Evolutionary conservation across 768 basidiomycete genomes (phyloP), one percentile per base, ranked within the genome.

Genomic region (Leccinum obscurum): DNA sequence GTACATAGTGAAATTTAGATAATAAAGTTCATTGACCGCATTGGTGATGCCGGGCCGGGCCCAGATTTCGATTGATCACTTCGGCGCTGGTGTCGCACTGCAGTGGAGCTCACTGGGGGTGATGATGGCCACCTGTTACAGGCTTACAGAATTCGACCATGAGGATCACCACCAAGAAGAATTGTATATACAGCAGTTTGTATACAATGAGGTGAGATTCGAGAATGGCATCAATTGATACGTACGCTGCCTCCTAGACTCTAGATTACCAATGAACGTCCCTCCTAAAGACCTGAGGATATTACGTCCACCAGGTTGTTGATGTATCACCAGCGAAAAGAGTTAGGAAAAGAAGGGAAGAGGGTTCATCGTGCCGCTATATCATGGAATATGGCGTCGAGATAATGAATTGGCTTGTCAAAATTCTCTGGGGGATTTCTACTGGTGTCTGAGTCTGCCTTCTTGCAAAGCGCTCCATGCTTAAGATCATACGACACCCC

Each of bases 401-500:
- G 17, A 67, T 14, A 34, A 11, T 35, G 24, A 70, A 9, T 44
- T 54, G 9, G 17, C 56, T 70, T 9, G 68, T 67, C 30, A 70
- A 35, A 28, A 60, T 14, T 15, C 11, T 2, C 11, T 44, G 57
- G 2, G 49, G 15, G 49, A 8, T 9, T 11, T 22, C 49, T 9
- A 11, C 15, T 7, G 37, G 4, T 28, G 17, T 17, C 8, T 3
- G 17, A 41, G n/a, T 37, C 48, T 61, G 28, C 41, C 14, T 51
- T 34, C 57, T 60, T 28, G 63, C 55, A 5, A 74, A 63, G n/a
- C 60, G 48, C 34, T 68, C 68, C 66, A 66, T 70, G 37, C 60
- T 68, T 3, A 66, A 32, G 35, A 74, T 58, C 54, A 70, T 52
- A 39, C 48, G 61, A 56, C 72, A 72, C 6, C 70, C 72, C 71